Conservation (phyloP, 2,329 filamentous ascomycete species). For the Trichoderma citrinoviride region DNA sequence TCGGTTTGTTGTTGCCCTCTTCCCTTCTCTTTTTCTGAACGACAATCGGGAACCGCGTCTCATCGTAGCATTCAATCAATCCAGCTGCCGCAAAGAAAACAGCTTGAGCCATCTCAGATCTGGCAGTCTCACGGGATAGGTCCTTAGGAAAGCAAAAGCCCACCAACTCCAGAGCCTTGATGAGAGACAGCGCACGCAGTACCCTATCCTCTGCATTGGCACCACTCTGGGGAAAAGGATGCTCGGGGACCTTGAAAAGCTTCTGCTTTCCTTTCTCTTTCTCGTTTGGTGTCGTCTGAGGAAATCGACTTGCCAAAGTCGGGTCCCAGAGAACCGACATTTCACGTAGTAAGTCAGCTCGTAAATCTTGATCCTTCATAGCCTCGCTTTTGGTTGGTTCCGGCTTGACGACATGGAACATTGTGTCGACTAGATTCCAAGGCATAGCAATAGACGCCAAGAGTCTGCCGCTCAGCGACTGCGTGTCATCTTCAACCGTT, state of each 20-base stretch:
- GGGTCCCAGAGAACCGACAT: conserved; percentile 7
- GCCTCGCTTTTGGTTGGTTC: background rate
- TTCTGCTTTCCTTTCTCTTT: background rate
- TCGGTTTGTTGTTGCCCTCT: background rate
- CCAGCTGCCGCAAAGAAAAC: conserved; percentile 11
- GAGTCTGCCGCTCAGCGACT: background rate
- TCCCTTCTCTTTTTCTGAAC: background rate
- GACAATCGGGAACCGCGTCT: background rate
- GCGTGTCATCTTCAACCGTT: background rate
- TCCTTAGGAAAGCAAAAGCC: conserved; percentile 13
- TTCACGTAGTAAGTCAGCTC: background rate
- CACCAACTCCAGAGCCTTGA: conserved; percentile 12
- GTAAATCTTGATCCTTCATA: background rate
- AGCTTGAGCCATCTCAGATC: conserved; percentile 14
- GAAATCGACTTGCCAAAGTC: background rate
- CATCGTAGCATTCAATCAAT: background rate
- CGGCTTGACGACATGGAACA: conserved; percentile 4
- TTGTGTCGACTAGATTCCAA: conserved; percentile 8
- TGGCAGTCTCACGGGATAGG: conserved; percentile 12
- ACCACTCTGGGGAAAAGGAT: background rate
- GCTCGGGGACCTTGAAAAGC: background rate
- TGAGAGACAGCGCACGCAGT: conserved; percentile 5
- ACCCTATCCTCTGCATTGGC: background rate
- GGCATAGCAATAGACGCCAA: conserved; percentile 11
- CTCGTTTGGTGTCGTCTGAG: background rate